Conservation (phyloP, 495 filamentous ascomycete genomes). For the Penicillium odoratum region DNA sequence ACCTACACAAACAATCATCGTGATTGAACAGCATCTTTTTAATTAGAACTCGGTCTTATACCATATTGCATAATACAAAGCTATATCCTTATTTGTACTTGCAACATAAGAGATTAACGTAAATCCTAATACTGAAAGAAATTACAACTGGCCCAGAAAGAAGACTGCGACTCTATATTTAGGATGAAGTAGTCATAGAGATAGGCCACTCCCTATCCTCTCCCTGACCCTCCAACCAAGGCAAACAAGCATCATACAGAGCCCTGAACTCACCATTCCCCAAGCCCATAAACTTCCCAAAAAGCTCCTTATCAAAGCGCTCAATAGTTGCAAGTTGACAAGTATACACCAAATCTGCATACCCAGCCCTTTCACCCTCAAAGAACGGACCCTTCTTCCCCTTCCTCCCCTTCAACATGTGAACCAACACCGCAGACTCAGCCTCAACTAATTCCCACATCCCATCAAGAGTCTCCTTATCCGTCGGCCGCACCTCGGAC, state of each 20-base stretch:
- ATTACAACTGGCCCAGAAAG: too few relatives aligned
- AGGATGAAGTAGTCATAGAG: background rate
- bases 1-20: slow-evolving; percentile 14
- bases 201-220: slow-evolving; percentile 32
- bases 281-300: slow-evolving; percentile 20
- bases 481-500: slow-evolving; percentile 23
- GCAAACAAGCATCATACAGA: slow-evolving; percentile 30
- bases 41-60: background rate
- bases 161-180: background rate
- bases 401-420: slow-evolving; percentile 22
- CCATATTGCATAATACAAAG: background rate
- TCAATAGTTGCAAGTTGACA: slow-evolving; percentile 23
- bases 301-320: slow-evolving; percentile 23
- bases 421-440: slow-evolving; percentile 12
- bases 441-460: slow-evolving; percentile 17
- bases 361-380: slow-evolving; percentile 25
- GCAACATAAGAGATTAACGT: too few relatives aligned
- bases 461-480: slow-evolving; percentile 7
- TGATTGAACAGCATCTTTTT: background rate
- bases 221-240: slow-evolving; percentile 34
- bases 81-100: background rate
- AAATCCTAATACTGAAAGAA: too few relatives aligned
- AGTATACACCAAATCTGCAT: slow-evolving; percentile 23
- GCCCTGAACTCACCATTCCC: slow-evolving; percentile 23
- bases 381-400: slow-evolving; percentile 27